These are phyloP conservation scores for Aspergillus flavus DNA, from an alignment of 2,329 filamentous ascomycete species.

Conservation along the genomic window DNA sequence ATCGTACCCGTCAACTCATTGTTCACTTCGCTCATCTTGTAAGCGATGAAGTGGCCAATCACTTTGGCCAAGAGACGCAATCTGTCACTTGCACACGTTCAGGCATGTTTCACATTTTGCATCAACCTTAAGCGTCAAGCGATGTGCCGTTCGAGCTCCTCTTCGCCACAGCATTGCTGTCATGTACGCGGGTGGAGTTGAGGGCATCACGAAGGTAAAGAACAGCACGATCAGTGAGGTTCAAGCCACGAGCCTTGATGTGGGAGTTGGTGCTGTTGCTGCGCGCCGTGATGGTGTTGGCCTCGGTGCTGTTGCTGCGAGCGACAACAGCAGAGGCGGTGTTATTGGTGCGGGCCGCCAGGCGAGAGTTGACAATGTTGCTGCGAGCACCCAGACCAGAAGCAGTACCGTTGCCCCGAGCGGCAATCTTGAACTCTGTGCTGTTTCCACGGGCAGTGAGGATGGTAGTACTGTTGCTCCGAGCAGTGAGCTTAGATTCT, in stretches of 20 bases:
- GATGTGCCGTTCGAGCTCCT: slow-evolving; percentile 14
- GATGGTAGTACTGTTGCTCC: slow-evolving; percentile 6
- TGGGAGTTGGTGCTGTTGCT: slow-evolving; percentile 8
- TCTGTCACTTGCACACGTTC: background rate
- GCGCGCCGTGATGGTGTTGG: background rate
- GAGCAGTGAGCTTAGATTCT: background rate
- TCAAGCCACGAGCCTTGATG: slow-evolving; percentile 8
- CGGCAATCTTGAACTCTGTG: background rate
- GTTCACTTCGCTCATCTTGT: background rate
- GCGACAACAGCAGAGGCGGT: background rate
- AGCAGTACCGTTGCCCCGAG: slow-evolving; percentile 2
- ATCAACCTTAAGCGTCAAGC: slow-evolving; percentile 3
- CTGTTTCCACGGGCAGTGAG: slow-evolving; percentile 1
- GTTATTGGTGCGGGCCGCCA: background rate
- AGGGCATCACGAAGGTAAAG: slow-evolving; percentile 11
- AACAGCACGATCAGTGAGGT: slow-evolving; percentile 8
- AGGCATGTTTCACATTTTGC: background rate
- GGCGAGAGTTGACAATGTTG: background rate
- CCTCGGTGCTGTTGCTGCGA: slow-evolving; percentile 11
- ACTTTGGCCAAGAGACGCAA: background rate
- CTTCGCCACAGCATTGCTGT: background rate
- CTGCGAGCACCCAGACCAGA: background rate
- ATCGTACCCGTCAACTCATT: slow-evolving; percentile 1
- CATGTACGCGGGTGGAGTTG: slow-evolving; percentile 14
- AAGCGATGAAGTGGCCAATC: background rate